These are phyloP conservation scores for Chalciporus sphaerocephalus DNA, from an alignment of 768 basidiomycete genomes.

Conservation along the genomic window DNA sequence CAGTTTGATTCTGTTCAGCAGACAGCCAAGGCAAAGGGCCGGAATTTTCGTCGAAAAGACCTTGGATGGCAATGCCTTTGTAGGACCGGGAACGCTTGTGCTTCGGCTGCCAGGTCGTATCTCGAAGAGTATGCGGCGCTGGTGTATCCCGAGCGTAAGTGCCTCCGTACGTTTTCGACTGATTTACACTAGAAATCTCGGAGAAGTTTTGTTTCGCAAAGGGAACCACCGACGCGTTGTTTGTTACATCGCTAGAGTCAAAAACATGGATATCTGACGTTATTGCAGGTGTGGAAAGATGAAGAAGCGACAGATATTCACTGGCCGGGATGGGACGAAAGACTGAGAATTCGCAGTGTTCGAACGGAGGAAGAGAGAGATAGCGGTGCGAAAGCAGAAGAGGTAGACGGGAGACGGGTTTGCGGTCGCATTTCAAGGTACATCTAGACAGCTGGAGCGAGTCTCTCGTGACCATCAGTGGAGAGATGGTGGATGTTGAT, in stretches of 20 bases:
- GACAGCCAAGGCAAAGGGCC: background rate
- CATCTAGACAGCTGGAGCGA: slow-evolving; percentile 27
- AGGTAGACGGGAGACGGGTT: slow-evolving; percentile 19
- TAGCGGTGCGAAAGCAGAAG: slow-evolving; percentile 18
- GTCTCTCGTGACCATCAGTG: slow-evolving; percentile 23
- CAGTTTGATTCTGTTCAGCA: slow-evolving; percentile 2
- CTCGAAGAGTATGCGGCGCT: slow-evolving; percentile 2
- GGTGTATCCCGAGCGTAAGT: background rate
- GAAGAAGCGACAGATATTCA: slow-evolving; percentile 15
- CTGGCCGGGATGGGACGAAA: background rate
- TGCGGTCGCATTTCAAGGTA: slow-evolving; percentile 11
- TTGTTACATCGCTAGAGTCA: background rate
- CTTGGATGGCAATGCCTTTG: slow-evolving; percentile 7
- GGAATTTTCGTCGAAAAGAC: background rate
- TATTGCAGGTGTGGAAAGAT: slow-evolving; percentile 18
- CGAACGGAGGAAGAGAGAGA: slow-evolving; percentile 7
- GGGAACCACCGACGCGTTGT: background rate
- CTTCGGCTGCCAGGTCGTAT: background rate
- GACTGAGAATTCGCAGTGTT: background rate
- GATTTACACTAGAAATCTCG: background rate
- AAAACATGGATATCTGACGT: background rate
- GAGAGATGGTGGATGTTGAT: slow-evolving; percentile 14
- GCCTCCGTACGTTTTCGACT: background rate
- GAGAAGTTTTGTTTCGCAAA: background rate
- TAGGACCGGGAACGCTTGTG: slow-evolving; percentile 13